These are phyloP conservation scores for Fusarium floridanum DNA, from an alignment of 2,329 filamentous ascomycete genomes.

Conservation along the genomic window DNA sequence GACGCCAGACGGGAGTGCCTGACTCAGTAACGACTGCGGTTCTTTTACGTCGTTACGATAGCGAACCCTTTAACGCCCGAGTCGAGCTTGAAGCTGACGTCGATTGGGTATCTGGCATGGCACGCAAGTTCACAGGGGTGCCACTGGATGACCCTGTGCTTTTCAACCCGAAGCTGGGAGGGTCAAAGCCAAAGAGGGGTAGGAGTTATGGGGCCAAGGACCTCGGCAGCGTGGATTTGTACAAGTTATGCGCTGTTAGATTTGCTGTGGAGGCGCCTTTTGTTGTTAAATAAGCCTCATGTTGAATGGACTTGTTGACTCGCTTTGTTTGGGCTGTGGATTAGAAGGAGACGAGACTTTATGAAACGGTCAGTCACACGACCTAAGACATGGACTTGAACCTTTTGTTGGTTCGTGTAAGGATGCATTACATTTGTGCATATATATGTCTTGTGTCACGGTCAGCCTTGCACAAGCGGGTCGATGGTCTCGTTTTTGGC, in stretches of 20 bases:
- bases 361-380: not conserved
- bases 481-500: not conserved
- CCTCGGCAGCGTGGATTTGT: conserved; percentile 1
- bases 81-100: conserved; percentile 14
- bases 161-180: conserved; percentile 9
- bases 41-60: conserved; percentile 7
- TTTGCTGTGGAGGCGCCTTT: conserved; percentile 9
- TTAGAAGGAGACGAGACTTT: not conserved
- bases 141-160: conserved; percentile 12
- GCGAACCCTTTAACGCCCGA: conserved; percentile 2
- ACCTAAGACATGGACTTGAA: not conserved
- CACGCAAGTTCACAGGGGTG: conserved; percentile 2
- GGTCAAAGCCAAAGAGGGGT: conserved; percentile 2
- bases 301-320: not conserved
- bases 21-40: conserved; percentile 8
- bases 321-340: not conserved
- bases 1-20: not conserved
- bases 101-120: conserved; percentile 7
- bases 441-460: not conserved
- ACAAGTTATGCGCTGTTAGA: not conserved
- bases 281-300: not conserved
- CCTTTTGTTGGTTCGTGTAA: not conserved
- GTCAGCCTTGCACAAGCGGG: not conserved
- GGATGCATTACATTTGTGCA: not conserved
- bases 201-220: not conserved